Evolutionary conservation across 805 yeast genomes (phyloP), one percentile per base, ranked within the genome.

Genomic region (Wickerhamiella allomyrinae): DNA sequence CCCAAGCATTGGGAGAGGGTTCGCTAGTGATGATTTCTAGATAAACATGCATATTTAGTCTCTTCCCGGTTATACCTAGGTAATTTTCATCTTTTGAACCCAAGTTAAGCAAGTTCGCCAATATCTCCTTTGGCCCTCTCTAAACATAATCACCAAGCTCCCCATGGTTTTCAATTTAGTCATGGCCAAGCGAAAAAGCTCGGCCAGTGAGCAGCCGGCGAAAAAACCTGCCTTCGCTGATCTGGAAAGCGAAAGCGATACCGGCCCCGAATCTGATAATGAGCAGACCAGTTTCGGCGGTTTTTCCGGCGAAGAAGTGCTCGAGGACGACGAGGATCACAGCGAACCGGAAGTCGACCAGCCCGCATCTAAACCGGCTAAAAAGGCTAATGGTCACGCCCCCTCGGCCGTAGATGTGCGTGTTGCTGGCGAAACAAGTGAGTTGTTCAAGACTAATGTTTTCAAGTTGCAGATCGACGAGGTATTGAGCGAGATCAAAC

Each of bases 381-480:
- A 15, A 27, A 20, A 20, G n/a, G 10, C 29, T 10, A 22, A 15
- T 36, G 20, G 23, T 5, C 40, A 29, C 7, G 27, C 34, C n/a
- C 20, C 31, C n/a, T 41, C 37, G 19, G 53, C 53, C 9, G 87
- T 84, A 51, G 95, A 91, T 45, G 76, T 89, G 37, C 95, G 89
- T 53, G 71, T 81, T 2, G 95, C 95, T 0, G 72, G 94, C 53
- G 96, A 87, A 59, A 83, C 96, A 1, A 91, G 94, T 1, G 96
- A 87, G 59, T 65, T 89, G 37, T 91, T 87, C 74, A 85, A 87
- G 56, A 85, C 95, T 7, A 91, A 87, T 61, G 86, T 91, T 42
- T 89, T 91, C 76, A 91, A 91, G 60, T 63, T 91, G 44, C 95
- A 91, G 64, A 86, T 91, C 46, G 97, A 87, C 61, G 97, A 87